Evolutionary conservation across 345 rosid genomes (phyloP), one percentile per base, ranked within the genome.

Genomic region (Streptanthus diversifolius): DNA sequence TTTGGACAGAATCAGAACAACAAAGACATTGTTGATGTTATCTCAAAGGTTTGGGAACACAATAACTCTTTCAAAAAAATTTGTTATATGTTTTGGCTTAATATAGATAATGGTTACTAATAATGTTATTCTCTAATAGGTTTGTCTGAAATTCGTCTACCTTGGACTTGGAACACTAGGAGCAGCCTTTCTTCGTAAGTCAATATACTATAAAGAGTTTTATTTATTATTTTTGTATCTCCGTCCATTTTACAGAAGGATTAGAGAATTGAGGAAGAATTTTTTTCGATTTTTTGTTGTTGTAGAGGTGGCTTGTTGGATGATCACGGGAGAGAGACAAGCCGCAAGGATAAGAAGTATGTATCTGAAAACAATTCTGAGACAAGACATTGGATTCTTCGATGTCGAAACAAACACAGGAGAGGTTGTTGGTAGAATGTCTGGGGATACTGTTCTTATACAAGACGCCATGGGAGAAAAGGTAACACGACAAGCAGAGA

Each of bases 401-500:
- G 97, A 90, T 44, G 82, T 79, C 35, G 90, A 90, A 82, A 82
- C 95, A 24, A 90, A 80, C 80, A 87, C 95, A 0, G 97, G 97
- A 33, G 97, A 90, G 83, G 90, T 90, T 37, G 82, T 88, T 24
- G 88, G 90, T 22, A 83, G 97, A 79, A 90, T 90, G 97, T 88
- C 97, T 8, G 95, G 97, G 10, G 97, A 90, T 78, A 90, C 95
- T 3, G 92, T 87, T 71, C 87, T 88, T 27, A 90, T 90, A 43
- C 97, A 88, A 82, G 92, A 90, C 32, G 97, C 97, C 19, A 87
- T 90, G 92, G 97, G 97, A 0, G 97, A 90, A 79, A 90, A 88
- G 88, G 96, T 90, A 80, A 19, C 1, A 27, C 24, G 25, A 11
- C 3, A 3, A 59, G 2, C 14, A 29, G 2, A 37, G n/a, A n/a